Base-by-base conservation (phyloP, 306 rosid species). In the Lablab purpureus region DNA sequence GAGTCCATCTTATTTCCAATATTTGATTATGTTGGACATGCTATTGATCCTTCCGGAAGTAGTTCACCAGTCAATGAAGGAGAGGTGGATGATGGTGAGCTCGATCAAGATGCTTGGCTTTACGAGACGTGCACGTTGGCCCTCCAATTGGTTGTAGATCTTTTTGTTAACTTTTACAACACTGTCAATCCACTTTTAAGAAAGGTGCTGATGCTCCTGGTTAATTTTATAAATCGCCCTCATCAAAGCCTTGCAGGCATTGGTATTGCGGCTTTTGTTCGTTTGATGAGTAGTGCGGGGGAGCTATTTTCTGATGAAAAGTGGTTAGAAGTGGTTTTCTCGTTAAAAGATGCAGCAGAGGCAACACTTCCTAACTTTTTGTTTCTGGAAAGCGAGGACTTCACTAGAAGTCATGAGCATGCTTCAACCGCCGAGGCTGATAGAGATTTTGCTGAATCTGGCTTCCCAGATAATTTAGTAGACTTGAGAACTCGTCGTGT, bases 81-180 rank as follows among this genome's bases (percentile, higher is more conserved):
- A 34, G 85, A 78, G 65, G 14, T 47, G 67, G 86, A 76, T 54
- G 91, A 80, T 54, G 92, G 88, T 45, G 99, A 96, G 79, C 91
- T 90, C 85, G 96, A 93, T 84, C 98, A 93, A 73, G 98, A 93
- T 84, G 90, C 94, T 32, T 96, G 99, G 99, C 88, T 96, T 73
- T 96, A 93, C 3, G 98, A 96, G 92, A 96, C 99, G 40, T 96
- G 99, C 91, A 96, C 99, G n/a, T 82, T 96, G 89, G 98, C 99
- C 43, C 97, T 96, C 68, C 99, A 93, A 77, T 81, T 96, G 81
- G 99, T 96, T 50, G 98, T 93, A 41, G 99, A 96, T 82, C 96
- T 96, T 67, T 96, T 96, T 82, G 97, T 93, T 84, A 96, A 91
- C 85, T 96, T 96, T 82, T 96, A 96, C 67, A 22, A 74, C 79